phyloP scores from a whole-genome alignment of 768 basidiomycete species.

The Lentinula aciculospora region DNA sequence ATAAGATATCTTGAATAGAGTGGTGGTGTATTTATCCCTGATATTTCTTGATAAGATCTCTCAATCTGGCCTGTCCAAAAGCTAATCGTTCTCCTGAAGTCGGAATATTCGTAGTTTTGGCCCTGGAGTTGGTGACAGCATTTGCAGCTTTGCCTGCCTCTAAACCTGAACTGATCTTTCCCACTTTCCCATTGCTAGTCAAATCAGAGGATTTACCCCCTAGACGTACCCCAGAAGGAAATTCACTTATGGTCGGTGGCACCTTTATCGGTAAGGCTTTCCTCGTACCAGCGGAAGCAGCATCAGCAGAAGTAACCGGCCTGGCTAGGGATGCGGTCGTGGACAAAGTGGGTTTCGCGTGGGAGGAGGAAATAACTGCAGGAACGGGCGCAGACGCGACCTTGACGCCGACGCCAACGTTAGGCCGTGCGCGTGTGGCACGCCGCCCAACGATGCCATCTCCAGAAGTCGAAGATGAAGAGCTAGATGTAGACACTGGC shows the following conservation, averaged over 20 bases:
- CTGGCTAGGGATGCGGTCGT: constrained; percentile 73
- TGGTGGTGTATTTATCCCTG: constrained; percentile 31
- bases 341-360: constrained; percentile 67
- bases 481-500: constrained; percentile 1
- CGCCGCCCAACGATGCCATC: constrained; percentile 12
- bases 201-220: constrained; percentile 12
- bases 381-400: constrained; percentile 68
- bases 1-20: neutral
- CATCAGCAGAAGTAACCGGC: constrained; percentile 27
- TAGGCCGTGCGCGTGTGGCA: constrained; percentile 14
- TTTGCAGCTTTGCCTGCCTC: constrained; percentile 13
- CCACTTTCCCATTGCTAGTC: constrained; percentile 7
- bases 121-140: constrained; percentile 4
- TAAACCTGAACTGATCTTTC: neutral
- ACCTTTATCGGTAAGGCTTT: constrained; percentile 19
- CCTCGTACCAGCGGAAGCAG: constrained; percentile 7
- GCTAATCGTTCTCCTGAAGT: constrained; percentile 41
- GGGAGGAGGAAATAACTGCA: constrained; percentile 64
- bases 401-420: constrained; percentile 40
- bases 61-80: constrained; percentile 71
- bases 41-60: constrained; percentile 81
- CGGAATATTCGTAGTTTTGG: constrained; percentile 4
- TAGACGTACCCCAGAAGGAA: constrained; percentile 9
- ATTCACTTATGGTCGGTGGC: constrained; percentile 30
- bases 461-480: constrained; percentile 8